A percentile compares a stretch with the other conserved stretches of the same genome.
Evolutionary conservation across 768 basidiomycete species (phyloP).

Genomic region (Naganishia friedmannii): DNA sequence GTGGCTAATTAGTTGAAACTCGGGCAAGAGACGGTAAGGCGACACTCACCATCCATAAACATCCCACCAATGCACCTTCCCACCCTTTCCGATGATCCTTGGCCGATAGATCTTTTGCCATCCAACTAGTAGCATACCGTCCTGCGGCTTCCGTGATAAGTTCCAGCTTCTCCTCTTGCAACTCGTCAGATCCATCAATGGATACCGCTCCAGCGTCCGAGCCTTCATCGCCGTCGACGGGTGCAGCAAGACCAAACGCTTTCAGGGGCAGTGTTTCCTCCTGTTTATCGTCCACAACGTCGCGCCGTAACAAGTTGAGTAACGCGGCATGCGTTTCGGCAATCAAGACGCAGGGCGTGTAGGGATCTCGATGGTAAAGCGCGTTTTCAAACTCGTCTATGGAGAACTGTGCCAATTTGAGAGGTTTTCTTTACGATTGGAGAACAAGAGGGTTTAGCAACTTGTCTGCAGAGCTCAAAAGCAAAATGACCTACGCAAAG

Average conservation of each 20-base stretch:
- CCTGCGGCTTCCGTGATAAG: slow-evolving; percentile 37
- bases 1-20: background rate
- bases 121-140: slow-evolving; percentile 37
- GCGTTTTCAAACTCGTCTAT: slow-evolving; percentile 90
- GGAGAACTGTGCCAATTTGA: slow-evolving; percentile 81
- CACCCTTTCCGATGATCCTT: slow-evolving; percentile 46
- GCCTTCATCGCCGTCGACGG: background rate
- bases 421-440: slow-evolving; percentile 64
- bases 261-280: slow-evolving; percentile 27
- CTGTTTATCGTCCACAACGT: slow-evolving; percentile 43
- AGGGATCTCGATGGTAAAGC: slow-evolving; percentile 72
- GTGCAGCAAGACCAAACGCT: slow-evolving; percentile 22
- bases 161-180: slow-evolving; percentile 48
- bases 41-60: slow-evolving; percentile 42
- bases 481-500: slow-evolving; percentile 66
- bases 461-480: slow-evolving; percentile 6
- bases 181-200: slow-evolving; percentile 30
- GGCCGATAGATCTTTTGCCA: slow-evolving; percentile 35
- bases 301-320: slow-evolving; percentile 78
- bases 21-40: too few relatives aligned
- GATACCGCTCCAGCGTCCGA: slow-evolving; percentile 15
- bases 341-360: slow-evolving; percentile 65
- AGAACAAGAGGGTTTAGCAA: slow-evolving; percentile 10
- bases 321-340: slow-evolving; percentile 85
- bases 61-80: slow-evolving; percentile 47